phyloP scores from a whole-genome alignment of 306 rosid genomes.

The Vigna trinervia region DNA sequence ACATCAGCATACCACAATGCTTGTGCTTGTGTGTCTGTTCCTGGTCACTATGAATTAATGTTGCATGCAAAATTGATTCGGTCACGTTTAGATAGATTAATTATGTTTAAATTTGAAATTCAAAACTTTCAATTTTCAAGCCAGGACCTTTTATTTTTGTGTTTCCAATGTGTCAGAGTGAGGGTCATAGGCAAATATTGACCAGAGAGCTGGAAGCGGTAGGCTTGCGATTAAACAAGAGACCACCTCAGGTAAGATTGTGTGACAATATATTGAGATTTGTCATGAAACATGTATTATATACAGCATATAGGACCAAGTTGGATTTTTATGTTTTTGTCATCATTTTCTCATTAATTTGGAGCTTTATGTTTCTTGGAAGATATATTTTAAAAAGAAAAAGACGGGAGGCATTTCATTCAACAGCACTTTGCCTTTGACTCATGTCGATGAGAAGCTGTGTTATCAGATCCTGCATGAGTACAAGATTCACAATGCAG shows the following conservation, averaged over 20 bases:
- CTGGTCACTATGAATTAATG: conserved; percentile 8
- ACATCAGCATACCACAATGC: conserved; percentile 8
- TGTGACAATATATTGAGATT: conserved; percentile 30
- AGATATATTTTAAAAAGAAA: conserved; percentile 98
- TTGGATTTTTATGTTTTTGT: conserved; percentile 31
- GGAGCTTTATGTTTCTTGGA: conserved; percentile 49
- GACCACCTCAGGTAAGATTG: conserved; percentile 89
- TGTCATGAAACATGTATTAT: conserved; percentile 20
- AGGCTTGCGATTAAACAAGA: conserved; percentile 93
- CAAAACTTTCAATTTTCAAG: conserved; percentile 30
- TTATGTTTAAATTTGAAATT: conserved; percentile 30
- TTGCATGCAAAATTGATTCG: conserved; percentile 33
- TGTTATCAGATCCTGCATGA: conserved; percentile 99
- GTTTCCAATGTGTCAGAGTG: conserved; percentile 64
- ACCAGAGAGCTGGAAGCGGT: conserved; percentile 99
- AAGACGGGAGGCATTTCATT: conserved; percentile 98
- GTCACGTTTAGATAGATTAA: conserved; percentile 14
- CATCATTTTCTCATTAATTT: conserved; percentile 26
- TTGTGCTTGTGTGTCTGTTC: conserved; percentile 22
- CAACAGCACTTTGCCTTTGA: conserved; percentile 87
- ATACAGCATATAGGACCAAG: not conserved
- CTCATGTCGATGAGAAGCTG: conserved; percentile 98
- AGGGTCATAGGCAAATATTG: conserved; percentile 98
- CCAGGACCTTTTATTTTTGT: conserved; percentile 6
- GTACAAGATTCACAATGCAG: conserved; percentile 99